Conservation (phyloP, 2,329 filamentous ascomycete species). For the Westerdykella ornata region DNA sequence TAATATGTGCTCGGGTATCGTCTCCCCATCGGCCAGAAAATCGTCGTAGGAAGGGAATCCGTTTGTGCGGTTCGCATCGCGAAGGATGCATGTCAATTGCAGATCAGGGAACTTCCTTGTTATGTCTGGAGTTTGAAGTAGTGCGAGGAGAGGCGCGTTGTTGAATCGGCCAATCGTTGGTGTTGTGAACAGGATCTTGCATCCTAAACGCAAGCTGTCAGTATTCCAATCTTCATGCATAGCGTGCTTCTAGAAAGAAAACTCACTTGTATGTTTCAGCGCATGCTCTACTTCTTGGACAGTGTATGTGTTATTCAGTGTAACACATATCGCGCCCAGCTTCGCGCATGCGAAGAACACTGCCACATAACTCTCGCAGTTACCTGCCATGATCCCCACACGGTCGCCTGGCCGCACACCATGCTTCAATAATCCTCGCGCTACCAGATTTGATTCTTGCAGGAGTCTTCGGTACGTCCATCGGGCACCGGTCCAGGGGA, state of each 20-base stretch:
- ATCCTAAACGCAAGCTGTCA: conserved; percentile 44
- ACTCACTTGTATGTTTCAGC: conserved; percentile 60
- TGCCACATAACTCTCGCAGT: conserved; percentile 53
- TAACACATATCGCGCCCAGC: conserved; percentile 53
- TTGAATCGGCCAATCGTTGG: conserved; percentile 60
- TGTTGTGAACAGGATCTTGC: conserved; percentile 67
- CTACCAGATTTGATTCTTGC: conserved; percentile 36
- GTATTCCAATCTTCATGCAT: background rate
- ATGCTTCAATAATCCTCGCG: conserved; percentile 52
- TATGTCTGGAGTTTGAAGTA: conserved; percentile 18
- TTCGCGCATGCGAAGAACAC: conserved; percentile 65
- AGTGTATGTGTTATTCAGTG: conserved; percentile 78
- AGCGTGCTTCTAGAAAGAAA: background rate
- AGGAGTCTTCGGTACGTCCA: conserved; percentile 54
- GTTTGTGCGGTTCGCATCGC: conserved; percentile 26
- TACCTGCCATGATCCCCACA: conserved; percentile 65
- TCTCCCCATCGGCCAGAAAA: conserved; percentile 40
- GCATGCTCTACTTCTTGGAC: conserved; percentile 65
- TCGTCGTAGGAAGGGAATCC: conserved; percentile 56
- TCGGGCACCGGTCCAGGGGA: conserved; percentile 67
- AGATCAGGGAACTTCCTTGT: conserved; percentile 20
- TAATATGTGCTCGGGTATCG: conserved; percentile 29
- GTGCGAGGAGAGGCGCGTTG: conserved; percentile 52
- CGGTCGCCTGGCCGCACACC: conserved; percentile 63
- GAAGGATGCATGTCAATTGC: conserved; percentile 28